These are phyloP conservation scores for Trichosporon sp. DNA, from an alignment of 1,284 basidiomycete genomes.

Conservation along the genomic window DNA sequence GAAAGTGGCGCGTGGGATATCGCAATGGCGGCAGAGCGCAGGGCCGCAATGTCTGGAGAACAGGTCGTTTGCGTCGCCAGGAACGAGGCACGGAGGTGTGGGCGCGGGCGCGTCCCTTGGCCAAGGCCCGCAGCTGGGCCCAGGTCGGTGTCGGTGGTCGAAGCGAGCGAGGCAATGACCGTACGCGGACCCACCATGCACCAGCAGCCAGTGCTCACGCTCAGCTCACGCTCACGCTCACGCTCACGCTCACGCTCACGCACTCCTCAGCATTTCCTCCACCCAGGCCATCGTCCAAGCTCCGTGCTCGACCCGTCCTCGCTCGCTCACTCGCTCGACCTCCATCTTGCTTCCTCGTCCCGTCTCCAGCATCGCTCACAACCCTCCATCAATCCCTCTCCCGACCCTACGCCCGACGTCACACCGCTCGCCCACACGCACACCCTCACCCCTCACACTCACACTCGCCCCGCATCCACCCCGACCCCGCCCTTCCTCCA, in stretches of 20 bases:
- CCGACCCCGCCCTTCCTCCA: too few species aligned
- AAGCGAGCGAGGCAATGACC: not conserved
- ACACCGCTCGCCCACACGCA: not conserved
- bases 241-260: not conserved
- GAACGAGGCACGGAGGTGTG: not conserved
- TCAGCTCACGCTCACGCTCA: not conserved
- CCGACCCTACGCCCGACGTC: slow-evolving; percentile 1
- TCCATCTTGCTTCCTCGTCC: too few species aligned
- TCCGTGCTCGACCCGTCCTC: not conserved
- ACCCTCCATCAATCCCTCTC: not conserved
- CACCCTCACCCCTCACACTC: not conserved
- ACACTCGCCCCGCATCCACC: not conserved
- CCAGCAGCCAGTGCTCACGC: not conserved
- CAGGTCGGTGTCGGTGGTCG: not conserved
- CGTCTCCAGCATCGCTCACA: not conserved
- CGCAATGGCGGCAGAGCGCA: not conserved
- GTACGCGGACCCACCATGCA: not conserved
- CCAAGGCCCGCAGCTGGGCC: not conserved
- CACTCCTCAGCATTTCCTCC: too few species aligned
- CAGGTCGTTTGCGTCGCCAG: not conserved
- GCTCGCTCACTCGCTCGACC: too few species aligned
- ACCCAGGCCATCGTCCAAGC: too few species aligned
- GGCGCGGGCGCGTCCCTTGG: not conserved
- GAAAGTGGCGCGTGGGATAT: not conserved
- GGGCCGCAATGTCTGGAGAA: not conserved